Evolutionary conservation across 2,329 filamentous ascomycete genomes (phyloP).

Genomic region (Ophiocordyceps australis): DNA sequence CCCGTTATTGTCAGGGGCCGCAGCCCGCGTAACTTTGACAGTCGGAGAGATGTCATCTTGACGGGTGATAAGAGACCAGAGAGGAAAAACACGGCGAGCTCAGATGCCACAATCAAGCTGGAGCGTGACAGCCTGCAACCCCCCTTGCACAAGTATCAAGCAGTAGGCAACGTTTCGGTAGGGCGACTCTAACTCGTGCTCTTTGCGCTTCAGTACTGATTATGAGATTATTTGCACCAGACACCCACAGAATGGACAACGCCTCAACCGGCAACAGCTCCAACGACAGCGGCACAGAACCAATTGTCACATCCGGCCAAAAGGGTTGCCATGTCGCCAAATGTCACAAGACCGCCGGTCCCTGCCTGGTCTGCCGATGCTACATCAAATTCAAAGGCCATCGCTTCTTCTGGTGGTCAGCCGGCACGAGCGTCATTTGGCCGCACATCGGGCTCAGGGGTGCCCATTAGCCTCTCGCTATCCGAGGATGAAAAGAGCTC

Average conservation of each 20-base stretch:
- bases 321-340: constrained; percentile 32
- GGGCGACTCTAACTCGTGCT: constrained; percentile 2
- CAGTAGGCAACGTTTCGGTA: constrained; percentile 16
- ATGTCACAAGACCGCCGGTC: constrained; percentile 30
- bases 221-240: no score
- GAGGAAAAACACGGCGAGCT: constrained; percentile 20
- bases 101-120: constrained; percentile 14
- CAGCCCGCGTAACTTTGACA: constrained; percentile 88
- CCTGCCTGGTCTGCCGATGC: constrained; percentile 27
- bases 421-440: no score
- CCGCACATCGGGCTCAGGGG: no score
- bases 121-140: constrained; percentile 13
- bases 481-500: constrained; percentile 43
- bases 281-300: no score
- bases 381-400: no score
- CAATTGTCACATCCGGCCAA: constrained; percentile 30
- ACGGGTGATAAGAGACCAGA: constrained; percentile 33
- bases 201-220: no score
- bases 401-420: no score
- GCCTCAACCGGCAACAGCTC: constrained; percentile 16
- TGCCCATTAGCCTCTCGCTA: constrained; percentile 33
- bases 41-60: constrained; percentile 67
- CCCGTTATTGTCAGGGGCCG: constrained; percentile 90
- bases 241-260: constrained; percentile 25
- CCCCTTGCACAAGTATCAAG: constrained; percentile 12